Conservation (phyloP, 352 stramenopile genomes). For the Salisapilia sapeloensis region DNA sequence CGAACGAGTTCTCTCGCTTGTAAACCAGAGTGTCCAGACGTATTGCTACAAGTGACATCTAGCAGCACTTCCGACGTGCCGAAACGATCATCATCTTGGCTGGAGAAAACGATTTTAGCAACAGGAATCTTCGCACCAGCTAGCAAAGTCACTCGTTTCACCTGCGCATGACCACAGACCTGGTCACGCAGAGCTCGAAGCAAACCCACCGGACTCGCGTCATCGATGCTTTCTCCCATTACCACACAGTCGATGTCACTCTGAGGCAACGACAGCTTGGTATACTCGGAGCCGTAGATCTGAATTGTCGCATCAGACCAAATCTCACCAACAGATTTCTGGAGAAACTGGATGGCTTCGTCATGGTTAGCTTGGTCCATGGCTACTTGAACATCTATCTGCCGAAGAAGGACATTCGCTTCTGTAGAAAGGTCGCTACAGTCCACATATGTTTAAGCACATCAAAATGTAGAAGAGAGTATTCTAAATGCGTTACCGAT, state of each 20-base stretch:
- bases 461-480: conserved; percentile 1
- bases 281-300: conserved; percentile 94
- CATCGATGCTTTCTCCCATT: conserved; percentile 59
- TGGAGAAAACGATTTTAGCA: conserved; percentile 82
- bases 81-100: conserved; percentile 1
- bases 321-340: conserved; percentile 22
- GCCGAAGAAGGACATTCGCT: conserved; percentile 29
- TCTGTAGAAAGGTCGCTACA: conserved; percentile 26
- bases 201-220: conserved; percentile 66
- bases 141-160: conserved; percentile 85
- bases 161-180: conserved; percentile 63
- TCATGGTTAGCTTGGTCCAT: conserved; percentile 22
- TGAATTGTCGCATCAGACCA: conserved; percentile 87
- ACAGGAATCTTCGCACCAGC: conserved; percentile 90
- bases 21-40: conserved; percentile 87
- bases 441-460: conserved; percentile 1
- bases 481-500: conserved; percentile 1
- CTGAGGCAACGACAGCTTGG: conserved; percentile 84
- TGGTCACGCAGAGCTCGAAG: conserved; percentile 81
- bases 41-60: conserved; percentile 92
- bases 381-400: conserved; percentile 21
- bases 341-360: conserved; percentile 23
- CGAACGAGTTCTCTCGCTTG: conserved; percentile 86
- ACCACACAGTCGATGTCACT: conserved; percentile 96
- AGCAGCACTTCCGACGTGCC: conserved; percentile 48